Evolutionary conservation across 306 rosid species (phyloP).

Genomic region (Fragaria ananassa): DNA sequence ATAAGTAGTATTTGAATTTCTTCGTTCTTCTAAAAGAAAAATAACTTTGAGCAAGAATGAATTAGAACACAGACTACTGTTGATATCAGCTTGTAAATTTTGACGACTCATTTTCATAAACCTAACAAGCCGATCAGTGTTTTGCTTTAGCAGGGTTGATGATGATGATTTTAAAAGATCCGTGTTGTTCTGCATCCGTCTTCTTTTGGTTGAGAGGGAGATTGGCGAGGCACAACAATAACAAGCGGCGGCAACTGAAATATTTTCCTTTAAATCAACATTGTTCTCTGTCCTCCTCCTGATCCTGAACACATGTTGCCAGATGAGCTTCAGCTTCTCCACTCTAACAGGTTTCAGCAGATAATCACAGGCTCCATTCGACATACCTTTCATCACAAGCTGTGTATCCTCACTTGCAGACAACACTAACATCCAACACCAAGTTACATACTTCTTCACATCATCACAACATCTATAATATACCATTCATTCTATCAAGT

Average conservation of each 20-base stretch:
- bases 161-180: too few relatives aligned
- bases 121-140: too few relatives aligned
- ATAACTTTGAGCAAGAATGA: too few relatives aligned
- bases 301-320: constrained; percentile 94
- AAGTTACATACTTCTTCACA: not conserved
- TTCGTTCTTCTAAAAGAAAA: too few relatives aligned
- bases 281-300: constrained; percentile 24
- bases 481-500: not conserved
- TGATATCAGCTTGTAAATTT: too few relatives aligned
- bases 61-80: too few relatives aligned
- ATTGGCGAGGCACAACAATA: not conserved
- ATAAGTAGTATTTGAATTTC: too few relatives aligned
- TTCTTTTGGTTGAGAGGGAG: not conserved
- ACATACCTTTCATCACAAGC: constrained; percentile 88
- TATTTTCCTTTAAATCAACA: constrained; percentile 30
- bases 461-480: not conserved
- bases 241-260: not conserved
- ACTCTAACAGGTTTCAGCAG: constrained; percentile 74
- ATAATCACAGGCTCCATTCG: constrained; percentile 47
- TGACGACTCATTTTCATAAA: too few relatives aligned
- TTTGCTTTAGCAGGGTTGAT: too few relatives aligned
- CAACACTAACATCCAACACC: constrained; percentile 50
- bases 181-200: not conserved
- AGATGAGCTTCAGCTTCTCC: constrained; percentile 85
- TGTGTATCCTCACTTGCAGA: constrained; percentile 74